These are phyloP conservation scores for Sanghuangporus sanghuang DNA, from an alignment of 1,284 basidiomycete species.

Conservation along the genomic window DNA sequence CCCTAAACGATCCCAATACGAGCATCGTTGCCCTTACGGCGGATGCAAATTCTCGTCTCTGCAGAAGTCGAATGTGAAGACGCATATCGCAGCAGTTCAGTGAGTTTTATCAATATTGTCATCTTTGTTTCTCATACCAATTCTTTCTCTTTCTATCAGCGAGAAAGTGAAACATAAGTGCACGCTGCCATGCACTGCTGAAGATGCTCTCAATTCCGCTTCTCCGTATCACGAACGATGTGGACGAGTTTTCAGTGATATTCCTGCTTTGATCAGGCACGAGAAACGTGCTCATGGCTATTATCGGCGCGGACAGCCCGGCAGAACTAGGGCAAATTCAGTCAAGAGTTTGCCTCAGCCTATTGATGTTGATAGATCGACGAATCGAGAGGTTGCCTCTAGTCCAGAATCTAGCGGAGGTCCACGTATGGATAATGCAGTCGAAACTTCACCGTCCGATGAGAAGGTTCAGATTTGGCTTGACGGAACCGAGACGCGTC, in stretches of 20 bases:
- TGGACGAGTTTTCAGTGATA: constrained; percentile 5
- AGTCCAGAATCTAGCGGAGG: background rate
- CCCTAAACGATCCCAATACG: background rate
- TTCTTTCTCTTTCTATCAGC: background rate
- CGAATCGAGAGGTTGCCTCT: background rate
- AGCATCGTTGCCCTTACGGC: background rate
- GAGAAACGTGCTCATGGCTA: constrained; percentile 10
- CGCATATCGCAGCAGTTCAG: constrained; percentile 15
- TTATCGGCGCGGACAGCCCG: background rate
- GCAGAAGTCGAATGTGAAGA: constrained; percentile 15
- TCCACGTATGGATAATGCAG: background rate
- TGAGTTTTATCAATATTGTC: background rate
- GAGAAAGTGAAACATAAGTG: constrained; percentile 6
- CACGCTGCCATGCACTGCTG: background rate
- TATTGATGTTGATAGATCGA: background rate
- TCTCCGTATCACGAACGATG: background rate
- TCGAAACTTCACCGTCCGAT: background rate
- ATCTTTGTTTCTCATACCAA: background rate
- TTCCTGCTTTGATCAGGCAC: constrained; percentile 8
- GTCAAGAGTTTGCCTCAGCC: background rate
- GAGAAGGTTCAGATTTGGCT: background rate
- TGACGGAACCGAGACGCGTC: background rate
- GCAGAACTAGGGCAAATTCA: background rate
- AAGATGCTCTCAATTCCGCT: background rate
- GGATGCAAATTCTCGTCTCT: constrained; percentile 8